Evolutionary conservation across 225 moss, liverwort and hornwort genomes (phyloP), one percentile per base, ranked within the genome.

Genomic region (Takakia lepidozioides): DNA sequence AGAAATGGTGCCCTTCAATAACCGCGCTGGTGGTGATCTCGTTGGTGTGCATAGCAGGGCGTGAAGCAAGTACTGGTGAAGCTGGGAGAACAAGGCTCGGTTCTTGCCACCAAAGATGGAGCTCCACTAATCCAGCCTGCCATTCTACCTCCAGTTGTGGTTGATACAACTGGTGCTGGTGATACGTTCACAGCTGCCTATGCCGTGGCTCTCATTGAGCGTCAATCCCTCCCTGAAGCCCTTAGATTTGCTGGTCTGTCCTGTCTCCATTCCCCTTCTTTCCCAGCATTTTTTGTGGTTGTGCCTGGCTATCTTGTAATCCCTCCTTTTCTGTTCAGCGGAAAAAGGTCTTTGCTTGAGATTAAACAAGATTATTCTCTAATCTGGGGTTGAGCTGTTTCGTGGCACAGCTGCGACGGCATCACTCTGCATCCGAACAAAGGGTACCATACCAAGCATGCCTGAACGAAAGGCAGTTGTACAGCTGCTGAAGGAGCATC

Each of bases 361-460:
- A 6, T 32, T 7, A 32, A 32, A 0, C 32, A 6, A 6, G 32
- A 32, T 11, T 11, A 32, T 32, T 6, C 32, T 32, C 11, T 32
- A 11, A n/a, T n/a, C 11, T 7, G 32, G 32, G 32, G 11, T 6
- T 32, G 32, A 11, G 32, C 7, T 32, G 32, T 32, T n/a, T n/a
- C n/a, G n/a, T 1, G 32, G 32, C 32, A 32, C 76, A 85, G 85
- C 89, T 72, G 77, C 80, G 32, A 67, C 85, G 50, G 77, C 72
- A 15, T 86, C 83, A 36, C 43, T 86, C 5, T 75, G 74, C 58
- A 68, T 90, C 16, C 52, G 86, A 66, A 62, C 60, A 32, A 86
- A 81, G 57, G 83, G 89, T 2, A 67, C 83, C 38, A 75, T 86
- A 38, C 83, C 77, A 37, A 90, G 89, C 49, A 90, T 86, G 89